phyloP scores from a whole-genome alignment of 2,329 filamentous ascomycete species.

The Bipolaris victoriae region DNA sequence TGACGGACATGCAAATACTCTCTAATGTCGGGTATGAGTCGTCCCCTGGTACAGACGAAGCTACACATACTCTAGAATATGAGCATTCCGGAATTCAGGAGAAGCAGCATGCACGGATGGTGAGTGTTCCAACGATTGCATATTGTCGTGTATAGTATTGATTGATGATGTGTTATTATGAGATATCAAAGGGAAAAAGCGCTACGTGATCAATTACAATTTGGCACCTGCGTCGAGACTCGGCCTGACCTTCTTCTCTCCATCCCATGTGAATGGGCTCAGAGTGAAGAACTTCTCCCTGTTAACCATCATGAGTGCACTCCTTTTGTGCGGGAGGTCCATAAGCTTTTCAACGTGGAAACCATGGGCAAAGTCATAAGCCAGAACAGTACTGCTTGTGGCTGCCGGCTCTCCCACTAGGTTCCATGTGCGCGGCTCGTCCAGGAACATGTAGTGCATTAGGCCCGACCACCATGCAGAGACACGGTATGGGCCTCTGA shows the following conservation, averaged over 20 bases:
- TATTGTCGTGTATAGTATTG: not conserved
- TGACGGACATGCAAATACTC: conserved; percentile 3
- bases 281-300: conserved; percentile 74
- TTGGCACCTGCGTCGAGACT: conserved; percentile 45
- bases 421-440: conserved; percentile 62
- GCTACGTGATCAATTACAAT: conserved; percentile 22
- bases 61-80: not conserved
- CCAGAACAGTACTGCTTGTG: conserved; percentile 71
- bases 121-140: not conserved
- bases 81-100: not conserved
- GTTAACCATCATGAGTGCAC: conserved; percentile 68
- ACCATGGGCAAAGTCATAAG: conserved; percentile 76
- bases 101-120: not conserved
- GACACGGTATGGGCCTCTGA: conserved; percentile 62
- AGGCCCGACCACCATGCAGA: conserved; percentile 64
- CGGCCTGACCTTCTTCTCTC: conserved; percentile 44
- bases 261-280: conserved; percentile 59
- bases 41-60: not conserved
- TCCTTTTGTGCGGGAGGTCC: conserved; percentile 74
- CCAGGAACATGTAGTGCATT: conserved; percentile 66
- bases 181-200: conserved; percentile 1
- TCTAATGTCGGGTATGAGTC: conserved; percentile 1
- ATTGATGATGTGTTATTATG: not conserved
- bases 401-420: conserved; percentile 74
- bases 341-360: conserved; percentile 75